These are phyloP conservation scores for Malassezia globosa DNA, from an alignment of 1,284 basidiomycete genomes.

Conservation along the genomic window DNA sequence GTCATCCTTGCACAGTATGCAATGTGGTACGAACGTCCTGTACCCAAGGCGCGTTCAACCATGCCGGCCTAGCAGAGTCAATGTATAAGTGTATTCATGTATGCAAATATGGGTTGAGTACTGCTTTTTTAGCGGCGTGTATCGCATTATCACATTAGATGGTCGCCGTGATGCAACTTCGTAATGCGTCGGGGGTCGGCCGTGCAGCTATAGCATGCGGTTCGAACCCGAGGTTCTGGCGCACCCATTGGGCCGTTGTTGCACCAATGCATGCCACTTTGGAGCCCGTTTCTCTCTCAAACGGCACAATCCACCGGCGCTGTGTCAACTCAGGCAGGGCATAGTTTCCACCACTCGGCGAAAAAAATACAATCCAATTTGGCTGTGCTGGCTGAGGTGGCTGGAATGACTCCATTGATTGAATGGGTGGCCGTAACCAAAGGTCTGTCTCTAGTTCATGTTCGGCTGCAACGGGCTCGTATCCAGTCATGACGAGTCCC, in stretches of 20 bases:
- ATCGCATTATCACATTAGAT: neutral
- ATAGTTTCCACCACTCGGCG: conserved; percentile 40
- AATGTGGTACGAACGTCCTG: conserved; percentile 23
- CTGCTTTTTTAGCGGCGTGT: neutral
- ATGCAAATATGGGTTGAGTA: neutral
- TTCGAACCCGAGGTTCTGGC: conserved; percentile 26
- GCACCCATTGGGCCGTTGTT: conserved; percentile 33
- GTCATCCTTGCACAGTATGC: conserved; percentile 38
- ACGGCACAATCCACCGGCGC: conserved; percentile 29
- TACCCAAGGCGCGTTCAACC: too few relatives aligned
- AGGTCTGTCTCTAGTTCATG: conserved; percentile 19
- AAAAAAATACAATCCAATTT: conserved; percentile 46
- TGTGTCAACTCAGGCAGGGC: conserved; percentile 29
- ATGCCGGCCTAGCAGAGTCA: neutral
- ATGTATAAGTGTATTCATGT: neutral
- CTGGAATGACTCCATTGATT: neutral
- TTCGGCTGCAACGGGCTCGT: too few relatives aligned
- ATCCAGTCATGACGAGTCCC: too few relatives aligned
- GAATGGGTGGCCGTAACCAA: too few relatives aligned
- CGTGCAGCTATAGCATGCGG: conserved; percentile 35
- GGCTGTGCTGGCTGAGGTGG: conserved; percentile 12
- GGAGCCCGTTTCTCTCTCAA: neutral
- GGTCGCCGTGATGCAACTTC: conserved; percentile 26
- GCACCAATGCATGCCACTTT: conserved; percentile 35
- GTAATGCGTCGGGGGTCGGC: conserved; percentile 35